These are phyloP conservation scores for Hyparrhenia diplandra DNA, from an alignment of 176 grass and related monocot genomes.

Conservation along the genomic window DNA sequence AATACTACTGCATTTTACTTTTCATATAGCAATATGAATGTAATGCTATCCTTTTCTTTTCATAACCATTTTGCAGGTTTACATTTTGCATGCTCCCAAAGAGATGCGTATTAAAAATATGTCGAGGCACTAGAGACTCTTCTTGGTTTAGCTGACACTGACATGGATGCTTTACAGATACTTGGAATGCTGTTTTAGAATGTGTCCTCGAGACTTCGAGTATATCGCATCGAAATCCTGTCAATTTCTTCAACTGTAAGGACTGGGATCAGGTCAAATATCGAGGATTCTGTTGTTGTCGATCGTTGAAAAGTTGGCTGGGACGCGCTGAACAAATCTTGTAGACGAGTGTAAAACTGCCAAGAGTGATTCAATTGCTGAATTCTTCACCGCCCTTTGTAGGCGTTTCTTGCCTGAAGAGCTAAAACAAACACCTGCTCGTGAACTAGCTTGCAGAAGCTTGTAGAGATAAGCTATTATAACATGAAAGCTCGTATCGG, in stretches of 20 bases:
- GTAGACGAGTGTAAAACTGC: slow-evolving; percentile 94
- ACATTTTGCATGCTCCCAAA: slow-evolving; percentile 96
- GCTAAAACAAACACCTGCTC: slow-evolving; percentile 90
- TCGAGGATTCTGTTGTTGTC: slow-evolving; percentile 87
- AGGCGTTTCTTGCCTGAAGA: slow-evolving; percentile 92
- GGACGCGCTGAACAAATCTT: slow-evolving; percentile 93
- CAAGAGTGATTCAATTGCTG: slow-evolving; percentile 96
- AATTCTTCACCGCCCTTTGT: slow-evolving; percentile 92
- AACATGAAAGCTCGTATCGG: slow-evolving; percentile 99
- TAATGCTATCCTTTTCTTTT: slow-evolving; percentile 13
- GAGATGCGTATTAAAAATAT: slow-evolving; percentile 99
- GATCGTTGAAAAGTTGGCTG: slow-evolving; percentile 78
- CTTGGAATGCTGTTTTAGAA: slow-evolving; percentile 99
- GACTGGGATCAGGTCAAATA: slow-evolving; percentile 96
- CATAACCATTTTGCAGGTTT: slow-evolving; percentile 68
- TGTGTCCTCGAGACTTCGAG: slow-evolving; percentile 94
- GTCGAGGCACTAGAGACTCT: slow-evolving; percentile 88
- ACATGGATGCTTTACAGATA: slow-evolving; percentile 92
- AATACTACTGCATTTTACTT: not conserved
- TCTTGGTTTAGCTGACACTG: slow-evolving; percentile 84
- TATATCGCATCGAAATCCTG: slow-evolving; percentile 84
- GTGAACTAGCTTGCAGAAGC: slow-evolving; percentile 96
- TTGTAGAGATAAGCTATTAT: slow-evolving; percentile 99
- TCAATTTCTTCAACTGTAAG: slow-evolving; percentile 89
- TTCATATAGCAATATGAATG: slow-evolving; percentile 6